Percentiles rank a stretch among this genome's conserved stretches.
Conservation (phyloP, 352 stramenopile species). For the Lagenidium giganteum region DNA sequence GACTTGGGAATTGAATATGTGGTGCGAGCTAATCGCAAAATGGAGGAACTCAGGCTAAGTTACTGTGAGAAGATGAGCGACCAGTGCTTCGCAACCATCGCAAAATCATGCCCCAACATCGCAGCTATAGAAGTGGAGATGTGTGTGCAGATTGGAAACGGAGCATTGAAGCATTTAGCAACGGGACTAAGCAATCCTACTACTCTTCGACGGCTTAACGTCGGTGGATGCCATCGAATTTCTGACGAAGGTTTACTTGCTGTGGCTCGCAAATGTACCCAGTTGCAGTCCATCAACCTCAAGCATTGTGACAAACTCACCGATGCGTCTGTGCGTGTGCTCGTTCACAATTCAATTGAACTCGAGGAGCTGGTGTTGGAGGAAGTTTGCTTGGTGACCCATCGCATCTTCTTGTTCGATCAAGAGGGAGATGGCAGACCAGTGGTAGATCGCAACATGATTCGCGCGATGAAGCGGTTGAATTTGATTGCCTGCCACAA, state of each 20-base stretch:
- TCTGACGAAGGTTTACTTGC: slow-evolving; percentile 58
- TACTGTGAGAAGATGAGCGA: slow-evolving; percentile 58
- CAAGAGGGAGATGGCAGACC: slow-evolving; percentile 59
- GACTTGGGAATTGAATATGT: slow-evolving; percentile 64
- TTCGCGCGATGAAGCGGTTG: slow-evolving; percentile 39
- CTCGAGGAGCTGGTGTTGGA: slow-evolving; percentile 63
- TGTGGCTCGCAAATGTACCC: slow-evolving; percentile 38
- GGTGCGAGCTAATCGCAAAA: slow-evolving; percentile 30
- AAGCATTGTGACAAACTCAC: slow-evolving; percentile 66
- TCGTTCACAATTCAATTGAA: slow-evolving; percentile 77
- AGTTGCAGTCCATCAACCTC: slow-evolving; percentile 59
- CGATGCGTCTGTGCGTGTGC: slow-evolving; percentile 35
- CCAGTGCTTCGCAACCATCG: slow-evolving; percentile 46
- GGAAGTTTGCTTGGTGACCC: slow-evolving; percentile 56
- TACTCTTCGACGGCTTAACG: slow-evolving; percentile 45
- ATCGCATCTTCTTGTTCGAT: slow-evolving; percentile 80
- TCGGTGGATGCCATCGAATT: slow-evolving; percentile 65
- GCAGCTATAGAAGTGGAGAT: slow-evolving; percentile 44
- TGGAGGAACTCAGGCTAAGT: slow-evolving; percentile 36
- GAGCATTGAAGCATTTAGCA: slow-evolving; percentile 53
- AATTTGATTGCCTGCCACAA: slow-evolving; percentile 52
- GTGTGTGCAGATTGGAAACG: slow-evolving; percentile 54
- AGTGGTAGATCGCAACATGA: slow-evolving; percentile 61
- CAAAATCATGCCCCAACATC: slow-evolving; percentile 38
- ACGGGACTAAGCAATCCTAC: slow-evolving; percentile 22